Evolutionary conservation across 2,329 filamentous ascomycete species (phyloP).

Genomic region (Eutypella sp.): DNA sequence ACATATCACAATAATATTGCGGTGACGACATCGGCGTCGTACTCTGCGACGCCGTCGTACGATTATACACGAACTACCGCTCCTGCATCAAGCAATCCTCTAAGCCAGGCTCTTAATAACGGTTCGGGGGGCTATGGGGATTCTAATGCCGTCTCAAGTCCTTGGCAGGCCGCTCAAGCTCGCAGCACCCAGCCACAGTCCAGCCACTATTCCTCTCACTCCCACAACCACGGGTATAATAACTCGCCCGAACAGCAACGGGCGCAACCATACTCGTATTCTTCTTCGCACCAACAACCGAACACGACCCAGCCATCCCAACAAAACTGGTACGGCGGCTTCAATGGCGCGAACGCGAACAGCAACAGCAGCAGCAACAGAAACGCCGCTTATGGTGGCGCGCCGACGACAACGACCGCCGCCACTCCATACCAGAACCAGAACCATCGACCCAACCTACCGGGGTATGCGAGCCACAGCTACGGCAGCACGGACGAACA

Average conservation of each 20-base stretch:
- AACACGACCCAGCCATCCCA: slow-evolving; percentile 23
- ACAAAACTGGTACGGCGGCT: slow-evolving; percentile 31
- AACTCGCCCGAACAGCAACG: slow-evolving; percentile 22
- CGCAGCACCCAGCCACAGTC: slow-evolving; percentile 13
- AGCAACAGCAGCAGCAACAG: slow-evolving; percentile 16
- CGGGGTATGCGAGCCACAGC: slow-evolving; percentile 14
- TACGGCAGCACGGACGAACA: slow-evolving; percentile 22
- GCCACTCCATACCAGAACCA: slow-evolving; percentile 13
- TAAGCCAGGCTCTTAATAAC: slow-evolving; percentile 21
- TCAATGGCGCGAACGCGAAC: slow-evolving; percentile 15
- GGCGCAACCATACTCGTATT: slow-evolving; percentile 24
- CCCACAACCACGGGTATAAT: not conserved
- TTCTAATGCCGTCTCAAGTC: slow-evolving; percentile 12
- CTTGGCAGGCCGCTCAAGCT: slow-evolving; percentile 22
- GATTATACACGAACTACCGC: slow-evolving; percentile 20
- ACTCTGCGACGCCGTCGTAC: slow-evolving; percentile 21
- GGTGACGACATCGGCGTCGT: slow-evolving; percentile 17
- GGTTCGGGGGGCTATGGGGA: slow-evolving; percentile 14
- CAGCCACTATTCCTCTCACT: slow-evolving; percentile 12
- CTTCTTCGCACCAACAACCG: slow-evolving; percentile 22
- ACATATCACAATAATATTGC: slow-evolving; percentile 19
- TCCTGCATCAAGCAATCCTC: slow-evolving; percentile 14
- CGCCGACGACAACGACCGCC: slow-evolving; percentile 4
- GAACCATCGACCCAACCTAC: slow-evolving; percentile 15
- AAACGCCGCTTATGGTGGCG: slow-evolving; percentile 13